Evolutionary conservation across 768 basidiomycete genomes (phyloP), one percentile per base, ranked within the genome.

Genomic region (Hortiboletus campestris): DNA sequence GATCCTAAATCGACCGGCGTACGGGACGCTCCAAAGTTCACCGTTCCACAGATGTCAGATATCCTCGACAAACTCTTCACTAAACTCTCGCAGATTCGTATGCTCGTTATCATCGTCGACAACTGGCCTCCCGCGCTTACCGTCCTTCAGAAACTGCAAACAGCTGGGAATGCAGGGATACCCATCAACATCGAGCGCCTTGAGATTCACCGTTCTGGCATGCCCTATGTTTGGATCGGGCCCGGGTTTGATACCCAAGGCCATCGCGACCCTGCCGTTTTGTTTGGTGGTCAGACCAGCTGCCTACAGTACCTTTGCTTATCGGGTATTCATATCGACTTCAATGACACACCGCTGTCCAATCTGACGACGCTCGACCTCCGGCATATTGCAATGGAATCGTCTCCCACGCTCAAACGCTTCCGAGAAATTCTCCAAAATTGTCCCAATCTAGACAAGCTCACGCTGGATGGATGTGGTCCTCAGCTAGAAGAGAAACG

Each of bases 341-440:
- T 87, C 83, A 61, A 71, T 14, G 67, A 67, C 17, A 76, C 83
- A 9, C 51, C 67, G 49, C 29, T 86, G 10, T 61, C 67, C 32
- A 82, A 86, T 60, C 79, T 91, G n/a, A 78, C 78, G 22, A 80
- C 79, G 11, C 74, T 91, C 51, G 87, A 89, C 60, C 71, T 91
- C 49, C 80, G 87, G 38, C 80, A 82, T 28, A 76, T 89, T 51
- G 76, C 84, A 17, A 69, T 83, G 19, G 71, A 81, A 6, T 70
- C 78, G 16, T 78, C 76, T 28, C 87, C 86, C 6, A 72, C 72
- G 35, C 67, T 83, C 16, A 38, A 56, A 10, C 76, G 76, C 22
- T 87, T 88, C 67, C 78, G 80, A 36, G 69, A 77, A 29, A 74
- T 89, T 22, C 76, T 88, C 12, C 51, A 51, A 11, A 70, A 63